Base-by-base conservation (phyloP, 805 yeast species). In the Saccharomycopsis synnaedendra region DNA sequence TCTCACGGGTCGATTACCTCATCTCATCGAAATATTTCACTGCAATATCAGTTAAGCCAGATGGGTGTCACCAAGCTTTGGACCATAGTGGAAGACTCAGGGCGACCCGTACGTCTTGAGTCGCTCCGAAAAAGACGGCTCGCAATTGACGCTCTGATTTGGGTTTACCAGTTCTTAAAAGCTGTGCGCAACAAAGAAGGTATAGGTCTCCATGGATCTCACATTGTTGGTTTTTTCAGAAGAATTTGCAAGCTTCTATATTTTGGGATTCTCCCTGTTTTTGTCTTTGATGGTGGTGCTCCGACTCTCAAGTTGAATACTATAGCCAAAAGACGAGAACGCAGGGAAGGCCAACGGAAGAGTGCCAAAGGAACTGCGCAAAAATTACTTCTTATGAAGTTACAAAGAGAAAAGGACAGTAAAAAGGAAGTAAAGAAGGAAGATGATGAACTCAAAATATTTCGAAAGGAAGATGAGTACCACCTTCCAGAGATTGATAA, bases 31-130 rank as follows among this genome's bases (percentile, higher is more conserved):
- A 19, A 19, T 19, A 19, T 19, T 19, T 41, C 30, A 39, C 19
- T 39, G 41, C 11, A 39, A 39, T 8, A 10, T 19, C 11, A 39
- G 11, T 39, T 9, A 39, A 11, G 3, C 9, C 9, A 9, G 8
- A 90, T 93, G 99, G 99, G 99, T 68, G 99, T 93, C 42, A 86
- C 85, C 57, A 85, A 93, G 5, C 74, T 93, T 43, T 93, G 99
- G 99, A 87, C 81, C 44, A 79, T 93, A 7, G 70, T 90, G 3
- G 94, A 87, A 4, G 94, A 96, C 0, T 76, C 90, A 0, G 93
- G 97, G 0, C 71, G 84, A 44, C 96, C 99, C 0, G 95, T 93
- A 2, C 72, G 90, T 46, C 71, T 93, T 32, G 97, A 90, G 61
- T 80, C 94, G 0, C 70, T 93, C 35, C 75, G 84, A 28, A 79